A percentile compares a stretch with the other conserved stretches of the same genome.
Evolutionary conservation across 169 alveolate species (phyloP).

Genomic region (Plasmodium chabaudi): DNA sequence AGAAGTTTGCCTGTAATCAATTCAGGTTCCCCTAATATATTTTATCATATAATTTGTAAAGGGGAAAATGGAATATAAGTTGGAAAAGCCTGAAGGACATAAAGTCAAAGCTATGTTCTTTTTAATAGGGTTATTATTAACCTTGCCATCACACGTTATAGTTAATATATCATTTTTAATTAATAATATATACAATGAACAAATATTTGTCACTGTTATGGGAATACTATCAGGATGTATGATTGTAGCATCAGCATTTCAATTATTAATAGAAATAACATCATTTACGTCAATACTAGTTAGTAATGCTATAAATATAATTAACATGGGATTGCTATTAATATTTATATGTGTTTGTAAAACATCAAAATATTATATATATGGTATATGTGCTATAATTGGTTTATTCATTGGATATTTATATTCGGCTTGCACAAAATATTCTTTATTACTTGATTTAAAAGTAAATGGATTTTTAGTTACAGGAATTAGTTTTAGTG

Average conservation of each 20-base stretch:
- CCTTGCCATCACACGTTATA: constrained; percentile 41
- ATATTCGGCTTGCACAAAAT: constrained; percentile 54
- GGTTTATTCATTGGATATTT: constrained; percentile 63
- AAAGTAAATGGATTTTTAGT: constrained; percentile 47
- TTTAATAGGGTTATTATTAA: constrained; percentile 39
- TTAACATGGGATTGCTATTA: constrained; percentile 7
- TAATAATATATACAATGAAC: constrained; percentile 33
- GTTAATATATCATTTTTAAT: constrained; percentile 61
- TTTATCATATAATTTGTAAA: no score
- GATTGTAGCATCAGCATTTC: constrained; percentile 41
- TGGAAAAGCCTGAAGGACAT: constrained; percentile 15
- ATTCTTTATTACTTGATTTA: constrained; percentile 15
- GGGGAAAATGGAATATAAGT: background rate
- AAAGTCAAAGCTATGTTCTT: constrained; percentile 29
- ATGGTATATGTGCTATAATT: constrained; percentile 11
- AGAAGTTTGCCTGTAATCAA: no score
- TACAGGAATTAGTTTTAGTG: constrained; percentile 50
- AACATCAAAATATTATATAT: constrained; percentile 35
- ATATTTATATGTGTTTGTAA: constrained; percentile 22
- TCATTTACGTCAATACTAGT: constrained; percentile 45
- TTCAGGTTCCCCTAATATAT: no score
- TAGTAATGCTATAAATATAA: constrained; percentile 17
- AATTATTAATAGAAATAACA: constrained; percentile 32
- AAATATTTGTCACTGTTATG: constrained; percentile 23
- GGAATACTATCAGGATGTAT: constrained; percentile 48